phyloP scores from a whole-genome alignment of 306 rosid species.

The Hylodesmum podocarpum region DNA sequence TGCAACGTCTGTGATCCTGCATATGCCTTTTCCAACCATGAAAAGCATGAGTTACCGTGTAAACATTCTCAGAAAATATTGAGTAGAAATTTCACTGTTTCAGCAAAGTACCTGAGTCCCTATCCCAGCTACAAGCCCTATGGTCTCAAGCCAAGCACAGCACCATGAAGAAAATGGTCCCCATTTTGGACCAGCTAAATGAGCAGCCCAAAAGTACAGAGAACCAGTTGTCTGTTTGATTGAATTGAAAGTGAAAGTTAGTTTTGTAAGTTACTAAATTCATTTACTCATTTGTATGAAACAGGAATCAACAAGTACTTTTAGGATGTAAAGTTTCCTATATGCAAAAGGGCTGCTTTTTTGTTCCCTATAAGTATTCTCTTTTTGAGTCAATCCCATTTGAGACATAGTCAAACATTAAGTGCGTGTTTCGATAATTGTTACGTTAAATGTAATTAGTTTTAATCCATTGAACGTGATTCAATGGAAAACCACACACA shows the following conservation, averaged over 20 bases:
- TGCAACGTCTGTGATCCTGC: conserved; percentile 87
- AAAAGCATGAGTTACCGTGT: conserved; percentile 14
- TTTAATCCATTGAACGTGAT: no score
- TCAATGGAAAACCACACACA: no score
- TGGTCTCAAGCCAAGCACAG: conserved; percentile 91
- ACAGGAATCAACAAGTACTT: neutral
- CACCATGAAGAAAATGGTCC: conserved; percentile 96
- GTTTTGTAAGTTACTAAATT: conserved; percentile 14
- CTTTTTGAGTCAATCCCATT: neutral
- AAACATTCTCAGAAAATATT: conserved; percentile 12
- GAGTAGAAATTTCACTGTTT: neutral
- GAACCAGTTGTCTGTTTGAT: conserved; percentile 81
- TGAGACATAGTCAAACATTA: neutral
- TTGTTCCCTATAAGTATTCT: neutral
- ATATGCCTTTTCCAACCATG: conserved; percentile 67
- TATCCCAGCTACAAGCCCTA: conserved; percentile 82
- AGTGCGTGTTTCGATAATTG: no score
- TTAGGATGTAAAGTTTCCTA: neutral
- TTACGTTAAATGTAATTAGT: no score
- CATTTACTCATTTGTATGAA: neutral
- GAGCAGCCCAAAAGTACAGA: conserved; percentile 95
- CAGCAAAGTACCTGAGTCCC: conserved; percentile 72
- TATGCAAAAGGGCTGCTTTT: neutral
- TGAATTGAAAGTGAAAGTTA: conserved; percentile 24
- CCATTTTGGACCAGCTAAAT: conserved; percentile 89